Evolutionary conservation across 1,139 yeast species (phyloP).

Genomic region (Candida pseudoviswanathii): DNA sequence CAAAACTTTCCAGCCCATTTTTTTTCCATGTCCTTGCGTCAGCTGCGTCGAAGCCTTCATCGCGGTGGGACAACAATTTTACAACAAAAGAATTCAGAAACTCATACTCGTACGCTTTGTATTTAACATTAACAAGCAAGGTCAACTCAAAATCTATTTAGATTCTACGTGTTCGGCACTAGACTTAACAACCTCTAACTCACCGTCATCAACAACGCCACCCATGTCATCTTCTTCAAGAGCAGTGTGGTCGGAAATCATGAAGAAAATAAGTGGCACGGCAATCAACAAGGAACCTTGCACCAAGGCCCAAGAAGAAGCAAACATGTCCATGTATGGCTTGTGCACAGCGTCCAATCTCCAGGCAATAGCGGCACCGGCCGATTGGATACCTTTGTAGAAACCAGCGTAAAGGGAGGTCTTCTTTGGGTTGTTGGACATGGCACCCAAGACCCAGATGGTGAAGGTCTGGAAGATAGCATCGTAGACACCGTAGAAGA

Average conservation of each 20-base stretch:
- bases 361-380: slow-evolving; percentile 67
- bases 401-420: slow-evolving; percentile 62
- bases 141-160: background rate
- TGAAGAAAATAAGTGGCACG: slow-evolving; percentile 39
- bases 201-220: slow-evolving; percentile 28
- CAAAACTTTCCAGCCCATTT: too few species aligned
- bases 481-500: slow-evolving; percentile 61
- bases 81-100: too few species aligned
- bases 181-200: slow-evolving; percentile 27
- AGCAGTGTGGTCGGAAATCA: slow-evolving; percentile 47
- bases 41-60: too few species aligned
- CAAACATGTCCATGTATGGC: slow-evolving; percentile 50
- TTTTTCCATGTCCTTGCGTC: too few species aligned
- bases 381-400: slow-evolving; percentile 65
- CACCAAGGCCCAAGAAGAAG: slow-evolving; percentile 58
- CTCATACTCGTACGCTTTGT: too few species aligned
- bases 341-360: slow-evolving; percentile 49
- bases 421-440: slow-evolving; percentile 59
- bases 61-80: too few species aligned
- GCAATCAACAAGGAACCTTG: slow-evolving; percentile 51
- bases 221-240: slow-evolving; percentile 39
- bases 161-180: slow-evolving; percentile 15
- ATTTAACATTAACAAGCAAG: too few species aligned
- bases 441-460: slow-evolving; percentile 60
- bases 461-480: slow-evolving; percentile 59